Evolutionary conservation across 495 filamentous ascomycete species (phyloP).

Genomic region (Articulospora tetracladia): DNA sequence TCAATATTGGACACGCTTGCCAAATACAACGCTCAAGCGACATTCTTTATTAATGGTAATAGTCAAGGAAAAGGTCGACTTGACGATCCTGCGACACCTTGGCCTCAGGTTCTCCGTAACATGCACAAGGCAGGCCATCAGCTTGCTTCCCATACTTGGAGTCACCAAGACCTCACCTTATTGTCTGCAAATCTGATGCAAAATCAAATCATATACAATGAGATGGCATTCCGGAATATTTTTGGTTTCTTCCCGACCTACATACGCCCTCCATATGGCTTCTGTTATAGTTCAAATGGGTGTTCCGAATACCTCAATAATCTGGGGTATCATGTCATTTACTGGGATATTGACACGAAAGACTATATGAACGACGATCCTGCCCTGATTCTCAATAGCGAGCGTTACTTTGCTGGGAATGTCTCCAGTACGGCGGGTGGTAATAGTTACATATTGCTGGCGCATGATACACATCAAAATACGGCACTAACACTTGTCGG

Average conservation of each 20-base stretch:
- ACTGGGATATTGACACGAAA: slow-evolving; percentile 62
- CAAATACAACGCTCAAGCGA: slow-evolving; percentile 51
- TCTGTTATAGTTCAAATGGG: slow-evolving; percentile 53
- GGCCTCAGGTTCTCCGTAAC: slow-evolving; percentile 35
- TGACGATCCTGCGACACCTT: slow-evolving; percentile 2
- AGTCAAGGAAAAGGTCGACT: slow-evolving; percentile 8
- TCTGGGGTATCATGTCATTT: slow-evolving; percentile 65
- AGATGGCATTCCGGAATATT: slow-evolving; percentile 73
- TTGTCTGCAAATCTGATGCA: slow-evolving; percentile 48
- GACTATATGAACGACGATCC: slow-evolving; percentile 66
- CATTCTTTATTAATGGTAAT: slow-evolving; percentile 59
- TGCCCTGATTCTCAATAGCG: slow-evolving; percentile 58
- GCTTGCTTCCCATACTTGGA: slow-evolving; percentile 80
- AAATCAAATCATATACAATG: slow-evolving; percentile 70
- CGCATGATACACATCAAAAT: slow-evolving; percentile 74
- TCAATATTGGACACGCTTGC: slow-evolving; percentile 58
- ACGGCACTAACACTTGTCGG: slow-evolving; percentile 68
- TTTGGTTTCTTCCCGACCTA: slow-evolving; percentile 78
- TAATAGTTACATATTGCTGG: slow-evolving; percentile 59
- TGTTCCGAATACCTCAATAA: slow-evolving; percentile 44
- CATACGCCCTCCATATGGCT: slow-evolving; percentile 78
- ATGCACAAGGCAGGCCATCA: slow-evolving; percentile 70
- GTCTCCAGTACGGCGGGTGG: slow-evolving; percentile 30
- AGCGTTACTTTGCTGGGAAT: slow-evolving; percentile 61
- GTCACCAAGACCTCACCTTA: slow-evolving; percentile 65